Base-by-base conservation (phyloP, 2,329 filamentous ascomycete genomes). In the Grosmannia penicillata region DNA sequence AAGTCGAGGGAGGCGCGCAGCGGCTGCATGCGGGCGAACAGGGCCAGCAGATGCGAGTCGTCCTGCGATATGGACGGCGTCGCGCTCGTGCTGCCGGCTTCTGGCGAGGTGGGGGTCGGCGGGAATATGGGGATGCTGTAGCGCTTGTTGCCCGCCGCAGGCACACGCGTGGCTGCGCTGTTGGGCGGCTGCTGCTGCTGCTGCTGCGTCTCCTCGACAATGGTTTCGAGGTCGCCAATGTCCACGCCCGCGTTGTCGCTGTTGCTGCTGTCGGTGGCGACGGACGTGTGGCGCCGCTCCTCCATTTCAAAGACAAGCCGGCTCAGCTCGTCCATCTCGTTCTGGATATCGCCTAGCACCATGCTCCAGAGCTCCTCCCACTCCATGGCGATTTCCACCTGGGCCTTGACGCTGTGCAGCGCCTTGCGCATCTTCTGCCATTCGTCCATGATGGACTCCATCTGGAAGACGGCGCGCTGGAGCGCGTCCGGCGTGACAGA, bases 361-460 rank as follows among this genome's bases (percentile, higher is more conserved):
- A 73, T 84, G 49, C 85, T 85, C 89, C 91, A 96, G 26, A 98
- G 67, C 59, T 96, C 87, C 56, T 95, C 87, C 89, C 89, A 98
- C 54, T 98, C 91, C 86, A 96, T 93, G 33, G 91, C 91, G 42
- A 94, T 77, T 57, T 96, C 91, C 15, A 98, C 89, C 53, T 96
- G 89, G 34, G 73, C 73, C 55, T 93, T 93, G 40, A 94, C 81
- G 21, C 62, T 78, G 45, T 80, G 81, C 36, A 98, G 63, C 2
- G 81, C 79, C 30, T 65, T 67, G 50, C 85, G 82, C 50, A 95
- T 89, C 47, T 78, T 76, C 32, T 75, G 69, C 91, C 91, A 98
- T 51, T 87, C 83, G 26, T 68, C 68, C 44, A 94, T 65, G 42
- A 94, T 91, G 17, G 69, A 67, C 51, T 96, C 89, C 82, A 96